phyloP scores from a whole-genome alignment of 345 rosid genomes.

The Rubroshorea leprosula region DNA sequence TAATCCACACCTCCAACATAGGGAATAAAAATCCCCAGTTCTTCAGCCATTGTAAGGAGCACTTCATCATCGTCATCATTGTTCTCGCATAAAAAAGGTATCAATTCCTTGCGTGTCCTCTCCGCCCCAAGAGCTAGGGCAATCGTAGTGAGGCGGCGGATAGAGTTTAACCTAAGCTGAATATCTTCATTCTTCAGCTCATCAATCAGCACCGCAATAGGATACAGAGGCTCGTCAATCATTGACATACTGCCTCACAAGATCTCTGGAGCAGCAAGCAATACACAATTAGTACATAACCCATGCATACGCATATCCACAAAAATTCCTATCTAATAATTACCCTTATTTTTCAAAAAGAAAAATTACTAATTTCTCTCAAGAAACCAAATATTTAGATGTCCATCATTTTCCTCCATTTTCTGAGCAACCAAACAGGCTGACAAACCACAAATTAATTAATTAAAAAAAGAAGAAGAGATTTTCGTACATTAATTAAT shows the following conservation, averaged over 20 bases:
- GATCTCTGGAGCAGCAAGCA: slow-evolving; percentile 15
- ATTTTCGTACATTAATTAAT: not conserved
- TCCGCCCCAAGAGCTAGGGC: slow-evolving; percentile 83
- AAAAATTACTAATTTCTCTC: too few relatives aligned
- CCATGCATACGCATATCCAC: not conserved
- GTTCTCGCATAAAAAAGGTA: slow-evolving; percentile 68
- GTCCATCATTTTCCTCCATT: slow-evolving; percentile 3
- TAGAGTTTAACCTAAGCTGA: slow-evolving; percentile 67
- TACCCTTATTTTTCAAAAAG: too few relatives aligned
- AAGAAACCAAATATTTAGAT: too few relatives aligned
- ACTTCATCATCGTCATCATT: slow-evolving; percentile 83
- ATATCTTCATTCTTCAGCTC: slow-evolving; percentile 79
- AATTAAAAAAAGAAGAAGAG: not conserved
- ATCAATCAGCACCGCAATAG: slow-evolving; percentile 69
- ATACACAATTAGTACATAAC: not conserved
- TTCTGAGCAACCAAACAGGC: not conserved
- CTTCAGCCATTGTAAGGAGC: slow-evolving; percentile 75
- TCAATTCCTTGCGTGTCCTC: slow-evolving; percentile 66
- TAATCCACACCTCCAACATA: slow-evolving; percentile 70
- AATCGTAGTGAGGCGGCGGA: slow-evolving; percentile 58
- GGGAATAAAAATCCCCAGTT: slow-evolving; percentile 71
- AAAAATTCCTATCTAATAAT: not conserved
- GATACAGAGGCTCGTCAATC: slow-evolving; percentile 72
- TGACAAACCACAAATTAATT: not conserved
- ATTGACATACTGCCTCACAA: slow-evolving; percentile 38